Percentiles rank a stretch among this genome's conserved stretches.
Conservation (phyloP, 305 asterid genomes). For the Fraxinus baroniana region DNA sequence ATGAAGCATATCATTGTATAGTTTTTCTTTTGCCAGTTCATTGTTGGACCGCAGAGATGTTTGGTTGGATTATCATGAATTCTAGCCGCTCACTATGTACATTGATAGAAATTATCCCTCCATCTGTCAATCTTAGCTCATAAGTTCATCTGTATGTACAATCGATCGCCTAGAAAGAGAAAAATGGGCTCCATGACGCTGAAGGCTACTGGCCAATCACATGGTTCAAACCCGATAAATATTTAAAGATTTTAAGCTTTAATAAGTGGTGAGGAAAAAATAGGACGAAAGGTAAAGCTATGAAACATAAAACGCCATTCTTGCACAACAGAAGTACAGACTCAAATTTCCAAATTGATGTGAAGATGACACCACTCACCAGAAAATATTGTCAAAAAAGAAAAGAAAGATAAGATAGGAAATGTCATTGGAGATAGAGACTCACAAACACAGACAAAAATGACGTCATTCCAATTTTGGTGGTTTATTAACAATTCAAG, state of each 20-base stretch:
- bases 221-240: conserved; percentile 21
- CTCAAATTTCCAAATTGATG: neutral
- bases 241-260: neutral
- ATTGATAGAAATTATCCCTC: neutral
- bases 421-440: conserved; percentile 26
- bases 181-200: neutral
- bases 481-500: conserved; percentile 1
- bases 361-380: conserved; percentile 11
- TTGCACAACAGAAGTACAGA: neutral
- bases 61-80: neutral
- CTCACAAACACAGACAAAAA: conserved; percentile 28
- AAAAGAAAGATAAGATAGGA: conserved; percentile 8
- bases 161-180: neutral
- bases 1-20: neutral
- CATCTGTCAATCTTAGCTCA: neutral
- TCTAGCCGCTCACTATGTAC: neutral
- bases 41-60: neutral
- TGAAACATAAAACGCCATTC: neutral
- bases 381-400: conserved; percentile 9
- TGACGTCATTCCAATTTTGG: conserved; percentile 22
- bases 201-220: conserved; percentile 4
- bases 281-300: neutral
- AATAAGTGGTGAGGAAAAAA: neutral
- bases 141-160: conserved; percentile 9
- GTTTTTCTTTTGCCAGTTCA: neutral